Conservation (phyloP, 495 filamentous ascomycete genomes). For the Patellaria atrata region DNA sequence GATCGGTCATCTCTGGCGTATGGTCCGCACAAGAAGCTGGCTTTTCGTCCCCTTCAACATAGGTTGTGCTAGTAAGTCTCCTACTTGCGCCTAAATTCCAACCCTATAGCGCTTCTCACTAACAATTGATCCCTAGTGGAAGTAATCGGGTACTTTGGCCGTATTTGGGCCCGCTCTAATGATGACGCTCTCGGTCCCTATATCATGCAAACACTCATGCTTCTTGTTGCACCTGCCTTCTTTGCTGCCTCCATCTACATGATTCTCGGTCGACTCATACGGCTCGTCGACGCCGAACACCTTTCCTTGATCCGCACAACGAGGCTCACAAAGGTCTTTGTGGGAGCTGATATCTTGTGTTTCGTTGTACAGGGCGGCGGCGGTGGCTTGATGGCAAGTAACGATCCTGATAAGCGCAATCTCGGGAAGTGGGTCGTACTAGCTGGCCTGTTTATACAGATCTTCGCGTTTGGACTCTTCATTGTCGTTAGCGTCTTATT, state of each 20-base stretch:
- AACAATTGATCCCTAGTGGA: constrained; percentile 27
- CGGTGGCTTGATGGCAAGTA: constrained; percentile 23
- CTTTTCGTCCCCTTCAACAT: constrained; percentile 43
- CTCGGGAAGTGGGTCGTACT: constrained; percentile 24
- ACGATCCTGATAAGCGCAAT: constrained; percentile 1
- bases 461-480: constrained; percentile 33
- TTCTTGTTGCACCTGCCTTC: constrained; percentile 32
- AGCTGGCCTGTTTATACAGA: constrained; percentile 31
- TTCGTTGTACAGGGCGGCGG: constrained; percentile 31
- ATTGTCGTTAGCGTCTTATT: constrained; percentile 28
- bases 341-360: constrained; percentile 31
- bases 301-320: constrained; percentile 25
- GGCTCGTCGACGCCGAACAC: constrained; percentile 31
- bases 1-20: constrained; percentile 5
- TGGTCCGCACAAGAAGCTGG: constrained; percentile 28
- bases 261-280: constrained; percentile 29
- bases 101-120: not conserved
- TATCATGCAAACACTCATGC: constrained; percentile 25
- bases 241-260: constrained; percentile 35
- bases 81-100: not conserved
- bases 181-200: constrained; percentile 19
- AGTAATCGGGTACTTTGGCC: constrained; percentile 32
- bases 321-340: constrained; percentile 33
- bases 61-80: constrained; percentile 37
- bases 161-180: constrained; percentile 19